Percentiles rank a stretch among this genome's conserved stretches.
Conservation (phyloP, 1,139 yeast species). For the Scheffersomyces stambukii region DNA sequence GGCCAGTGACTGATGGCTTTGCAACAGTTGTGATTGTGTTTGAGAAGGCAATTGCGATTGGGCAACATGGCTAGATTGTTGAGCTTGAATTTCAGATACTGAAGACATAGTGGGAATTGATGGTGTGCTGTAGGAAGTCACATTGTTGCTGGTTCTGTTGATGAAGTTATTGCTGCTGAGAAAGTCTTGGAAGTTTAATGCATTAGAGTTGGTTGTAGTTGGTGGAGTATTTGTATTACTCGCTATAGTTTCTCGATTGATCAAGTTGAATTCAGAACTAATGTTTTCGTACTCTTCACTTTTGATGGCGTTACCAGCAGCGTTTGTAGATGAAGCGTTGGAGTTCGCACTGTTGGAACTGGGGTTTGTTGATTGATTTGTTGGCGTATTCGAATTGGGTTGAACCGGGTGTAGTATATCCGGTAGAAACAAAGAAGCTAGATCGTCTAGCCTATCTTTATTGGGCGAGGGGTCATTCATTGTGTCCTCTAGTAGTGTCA, state of each 20-base stretch:
- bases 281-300: constrained; percentile 17
- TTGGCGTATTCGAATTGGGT: constrained; percentile 7
- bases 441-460: constrained; percentile 35
- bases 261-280: constrained; percentile 5
- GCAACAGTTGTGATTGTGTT: constrained; percentile 2
- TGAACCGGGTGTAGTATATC: constrained; percentile 31
- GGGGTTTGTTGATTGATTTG: constrained; percentile 2
- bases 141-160: constrained; percentile 8
- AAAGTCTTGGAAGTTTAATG: constrained; percentile 19
- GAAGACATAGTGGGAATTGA: no score
- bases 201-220: constrained; percentile 1
- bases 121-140: constrained; percentile 1
- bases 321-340: neutral
- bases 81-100: no score
- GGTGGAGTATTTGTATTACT: constrained; percentile 1
- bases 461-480: no score
- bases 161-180: constrained; percentile 21
- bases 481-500: no score
- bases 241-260: constrained; percentile 3
- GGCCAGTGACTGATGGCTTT: constrained; percentile 3
- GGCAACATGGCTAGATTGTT: no score
- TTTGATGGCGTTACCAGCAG: constrained; percentile 12
- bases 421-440: constrained; percentile 41
- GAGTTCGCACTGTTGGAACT: constrained; percentile 2
- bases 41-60: no score